Evolutionary conservation across 768 basidiomycete species (phyloP).

Genomic region (Kwoniella sp.): DNA sequence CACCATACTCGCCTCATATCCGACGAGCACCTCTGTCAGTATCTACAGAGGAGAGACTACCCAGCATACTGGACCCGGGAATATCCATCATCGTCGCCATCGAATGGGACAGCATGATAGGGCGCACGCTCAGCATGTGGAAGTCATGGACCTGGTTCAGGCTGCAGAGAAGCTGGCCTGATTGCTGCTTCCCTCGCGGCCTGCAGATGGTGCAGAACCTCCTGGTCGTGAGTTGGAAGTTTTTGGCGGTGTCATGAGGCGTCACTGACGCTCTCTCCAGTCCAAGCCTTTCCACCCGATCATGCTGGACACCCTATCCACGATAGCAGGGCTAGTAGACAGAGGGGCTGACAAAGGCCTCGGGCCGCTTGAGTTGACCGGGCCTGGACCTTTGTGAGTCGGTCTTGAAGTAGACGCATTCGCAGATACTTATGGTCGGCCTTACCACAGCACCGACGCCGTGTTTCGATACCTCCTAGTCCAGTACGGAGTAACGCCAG

Average conservation of each 20-base stretch:
- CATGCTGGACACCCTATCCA: constrained; percentile 19
- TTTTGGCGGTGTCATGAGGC: no score
- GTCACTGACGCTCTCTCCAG: not conserved
- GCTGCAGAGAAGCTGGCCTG: constrained; percentile 11
- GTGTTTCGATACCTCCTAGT: constrained; percentile 27
- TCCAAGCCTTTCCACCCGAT: constrained; percentile 27
- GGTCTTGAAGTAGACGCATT: no score
- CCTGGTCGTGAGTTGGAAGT: constrained; percentile 11
- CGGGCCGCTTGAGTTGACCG: constrained; percentile 24
- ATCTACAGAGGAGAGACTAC: not conserved
- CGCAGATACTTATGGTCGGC: no score
- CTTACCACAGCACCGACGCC: constrained; percentile 28
- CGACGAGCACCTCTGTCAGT: not conserved
- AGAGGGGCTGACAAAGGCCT: constrained; percentile 1
- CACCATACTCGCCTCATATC: not conserved
- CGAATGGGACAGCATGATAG: constrained; percentile 24
- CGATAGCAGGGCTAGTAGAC: constrained; percentile 11
- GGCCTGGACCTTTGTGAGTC: constrained; percentile 31
- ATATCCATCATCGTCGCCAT: constrained; percentile 23
- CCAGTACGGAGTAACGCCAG: constrained; percentile 23
- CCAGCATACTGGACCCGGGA: constrained; percentile 16
- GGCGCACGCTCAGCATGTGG: constrained; percentile 3
- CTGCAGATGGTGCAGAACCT: constrained; percentile 21
- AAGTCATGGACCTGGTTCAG: constrained; percentile 13
- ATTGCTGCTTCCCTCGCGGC: constrained; percentile 7